Evolutionary conservation across 208 protist species (phyloP).

Genomic region (Trypanosoma boissoni): DNA sequence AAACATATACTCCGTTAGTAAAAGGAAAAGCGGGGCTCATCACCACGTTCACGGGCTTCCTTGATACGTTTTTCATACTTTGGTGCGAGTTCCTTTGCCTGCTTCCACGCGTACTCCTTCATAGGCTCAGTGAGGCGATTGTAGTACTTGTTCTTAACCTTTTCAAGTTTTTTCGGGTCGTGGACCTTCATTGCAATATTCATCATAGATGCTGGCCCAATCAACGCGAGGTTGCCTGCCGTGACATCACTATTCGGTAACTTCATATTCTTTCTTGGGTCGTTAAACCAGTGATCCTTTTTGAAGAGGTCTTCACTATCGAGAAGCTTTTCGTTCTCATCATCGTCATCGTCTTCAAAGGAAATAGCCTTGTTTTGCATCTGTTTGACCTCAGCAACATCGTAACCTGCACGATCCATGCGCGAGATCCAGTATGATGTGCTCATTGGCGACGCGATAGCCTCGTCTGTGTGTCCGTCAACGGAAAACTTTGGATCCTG

Average conservation of each 20-base stretch:
- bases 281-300: conserved; percentile 87
- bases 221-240: conserved; percentile 72
- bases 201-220: conserved; percentile 87
- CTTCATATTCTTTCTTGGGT: conserved; percentile 76
- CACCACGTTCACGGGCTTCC: conserved; percentile 66
- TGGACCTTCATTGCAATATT: conserved; percentile 83
- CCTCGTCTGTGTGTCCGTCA: conserved; percentile 76
- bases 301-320: conserved; percentile 87
- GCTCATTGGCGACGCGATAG: conserved; percentile 81
- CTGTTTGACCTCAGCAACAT: conserved; percentile 75
- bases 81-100: conserved; percentile 88
- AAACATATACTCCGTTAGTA: conserved; percentile 33
- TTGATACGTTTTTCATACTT: conserved; percentile 83
- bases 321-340: conserved; percentile 55
- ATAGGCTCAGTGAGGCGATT: conserved; percentile 77
- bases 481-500: conserved; percentile 41
- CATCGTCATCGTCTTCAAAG: conserved; percentile 63
- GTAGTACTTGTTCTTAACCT: conserved; percentile 85
- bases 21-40: conserved; percentile 86
- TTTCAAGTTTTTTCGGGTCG: conserved; percentile 78
- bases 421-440: conserved; percentile 86
- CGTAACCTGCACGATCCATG: conserved; percentile 80
- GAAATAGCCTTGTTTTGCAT: conserved; percentile 70
- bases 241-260: conserved; percentile 84
- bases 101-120: conserved; percentile 83